Evolutionary conservation across 805 yeast species (phyloP).

Genomic region (Kazachstania kunashirensis): DNA sequence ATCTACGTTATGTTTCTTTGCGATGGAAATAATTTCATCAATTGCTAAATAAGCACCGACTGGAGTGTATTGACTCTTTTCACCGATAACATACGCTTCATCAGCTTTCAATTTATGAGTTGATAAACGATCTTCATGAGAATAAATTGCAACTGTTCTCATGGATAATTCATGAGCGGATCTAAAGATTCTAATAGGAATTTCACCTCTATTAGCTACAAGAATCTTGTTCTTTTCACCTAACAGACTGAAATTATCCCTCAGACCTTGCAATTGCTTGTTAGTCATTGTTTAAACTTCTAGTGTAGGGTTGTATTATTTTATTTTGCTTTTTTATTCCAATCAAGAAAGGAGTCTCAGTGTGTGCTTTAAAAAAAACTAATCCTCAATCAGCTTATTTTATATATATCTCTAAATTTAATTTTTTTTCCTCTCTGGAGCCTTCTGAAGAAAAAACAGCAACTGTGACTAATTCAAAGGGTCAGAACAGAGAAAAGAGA

Average conservation of each 20-base stretch:
- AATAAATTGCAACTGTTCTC: conserved; percentile 95
- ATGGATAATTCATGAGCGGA: conserved; percentile 95
- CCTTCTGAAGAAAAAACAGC: too few relatives aligned
- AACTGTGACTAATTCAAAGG: too few relatives aligned
- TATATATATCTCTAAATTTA: too few relatives aligned
- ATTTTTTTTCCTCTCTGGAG: too few relatives aligned
- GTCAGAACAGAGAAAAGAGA: too few relatives aligned
- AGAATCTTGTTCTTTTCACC: conserved; percentile 47
- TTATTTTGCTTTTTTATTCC: too few relatives aligned
- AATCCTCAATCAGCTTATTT: too few relatives aligned
- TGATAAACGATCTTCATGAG: conserved; percentile 89
- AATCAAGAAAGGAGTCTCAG: too few relatives aligned
- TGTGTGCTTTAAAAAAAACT: too few relatives aligned
- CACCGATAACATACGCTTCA: conserved; percentile 87
- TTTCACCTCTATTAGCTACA: conserved; percentile 80
- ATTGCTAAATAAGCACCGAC: conserved; percentile 93
- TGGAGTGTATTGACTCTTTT: conserved; percentile 81
- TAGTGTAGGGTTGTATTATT: too few relatives aligned
- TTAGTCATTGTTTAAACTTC: neutral
- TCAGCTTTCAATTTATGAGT: conserved; percentile 94
- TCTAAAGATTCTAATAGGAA: conserved; percentile 82
- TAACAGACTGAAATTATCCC: conserved; percentile 29
- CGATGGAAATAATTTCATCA: conserved; percentile 86
- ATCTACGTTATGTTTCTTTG: conserved; percentile 64
- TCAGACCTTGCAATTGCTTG: conserved; percentile 23